Base-by-base conservation (phyloP, 2,329 filamentous ascomycete genomes). In the Clonostachys solani region DNA sequence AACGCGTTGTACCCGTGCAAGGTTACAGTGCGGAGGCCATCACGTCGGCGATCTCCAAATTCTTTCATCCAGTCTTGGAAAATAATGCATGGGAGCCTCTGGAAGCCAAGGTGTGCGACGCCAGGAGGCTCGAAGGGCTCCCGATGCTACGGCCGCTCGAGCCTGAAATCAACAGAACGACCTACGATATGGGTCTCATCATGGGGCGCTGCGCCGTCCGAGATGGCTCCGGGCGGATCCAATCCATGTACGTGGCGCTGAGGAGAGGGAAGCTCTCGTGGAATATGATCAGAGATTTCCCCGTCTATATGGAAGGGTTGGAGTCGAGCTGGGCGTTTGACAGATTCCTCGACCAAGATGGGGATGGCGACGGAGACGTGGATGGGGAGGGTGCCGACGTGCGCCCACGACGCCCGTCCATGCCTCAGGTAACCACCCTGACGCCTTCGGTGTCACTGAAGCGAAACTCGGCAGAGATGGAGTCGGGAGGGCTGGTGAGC, bases 201-300 rank as follows among this genome's bases (percentile, higher is more conserved):
- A 68, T 66, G 23, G 59, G 66, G 38, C 65, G 81, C 57, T 82
- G 79, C 53, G 80, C 77, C n/a, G 76, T 81, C 4, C 69, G 74
- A 43, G 75, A 80, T 42, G 64, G 67, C 5, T 71, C 68, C 46
- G 80, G 78, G 40, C 77, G 75, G 53, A 75, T 81, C 19, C 76
- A 81, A 53, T 80, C 78, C 17, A 60, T 83, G 13, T 83, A 83
- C 54, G 80, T 83, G 48, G 77, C 78, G 47, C 78, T 81, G 75
- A 64, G 68, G 12, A 57, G 68, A 6, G 72, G 77, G 47, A 74
- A 71, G 7, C 64, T 83, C n/a, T 78, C 77, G 3, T 83, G 80
- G 80, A 68, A 74, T 49, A 72, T 69, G 34, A 62, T 83, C 33
- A 68, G 68, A 46, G 64, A 69, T 34, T 68, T 74, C 5, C 71